Base-by-base conservation (phyloP, 2,329 filamentous ascomycete species). In the Penicillium sp. region DNA sequence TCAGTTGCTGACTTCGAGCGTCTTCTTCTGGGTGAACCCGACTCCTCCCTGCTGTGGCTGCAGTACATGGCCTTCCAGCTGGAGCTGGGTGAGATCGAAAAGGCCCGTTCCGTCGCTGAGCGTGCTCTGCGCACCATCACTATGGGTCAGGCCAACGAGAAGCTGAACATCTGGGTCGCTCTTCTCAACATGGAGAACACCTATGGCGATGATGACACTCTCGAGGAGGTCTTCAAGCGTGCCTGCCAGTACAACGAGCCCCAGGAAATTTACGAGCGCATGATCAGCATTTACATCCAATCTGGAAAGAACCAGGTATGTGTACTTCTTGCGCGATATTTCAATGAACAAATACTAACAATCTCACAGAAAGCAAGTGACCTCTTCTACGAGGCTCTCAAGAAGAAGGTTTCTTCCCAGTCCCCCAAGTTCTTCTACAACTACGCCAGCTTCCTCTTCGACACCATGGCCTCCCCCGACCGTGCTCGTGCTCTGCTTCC, bases 51-150 rank as follows among this genome's bases (percentile, higher is more conserved):
- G 57, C 83, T 97, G 27, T 99, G 94, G 94, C 90, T 97, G 50
- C 85, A 90, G 61, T 99, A 99, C 77, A 97, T 99, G 91, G 92
- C 92, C n/a, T 96, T 96, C 82, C 91, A 97, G 75, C 87, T 97
- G 73, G 88, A 96, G 69, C 84, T 96, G 48, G 90, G 90, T 69
- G 94, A 99, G 75, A 81, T 95, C 18, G 85, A 88, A 57, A 94
- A 92, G 74, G 92, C 94, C 11, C 86, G 93, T 45, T 89, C 93
- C 61, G 88, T 97, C 55, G 92, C 91, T 2, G 89, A 97, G 75
- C 88, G 94, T 57, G 94, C 94, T 16, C 83, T 97, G 59, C 87
- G 88, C 69, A 95, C 89, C 14, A 97, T 99, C 77, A 89, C 90
- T 73, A 90, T 95, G 57, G 86, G 90, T 24, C 92, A 97, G 71